Evolutionary conservation across 805 yeast genomes (phyloP), one percentile per base, ranked within the genome.

Genomic region (Dipodascus geniculatus): DNA sequence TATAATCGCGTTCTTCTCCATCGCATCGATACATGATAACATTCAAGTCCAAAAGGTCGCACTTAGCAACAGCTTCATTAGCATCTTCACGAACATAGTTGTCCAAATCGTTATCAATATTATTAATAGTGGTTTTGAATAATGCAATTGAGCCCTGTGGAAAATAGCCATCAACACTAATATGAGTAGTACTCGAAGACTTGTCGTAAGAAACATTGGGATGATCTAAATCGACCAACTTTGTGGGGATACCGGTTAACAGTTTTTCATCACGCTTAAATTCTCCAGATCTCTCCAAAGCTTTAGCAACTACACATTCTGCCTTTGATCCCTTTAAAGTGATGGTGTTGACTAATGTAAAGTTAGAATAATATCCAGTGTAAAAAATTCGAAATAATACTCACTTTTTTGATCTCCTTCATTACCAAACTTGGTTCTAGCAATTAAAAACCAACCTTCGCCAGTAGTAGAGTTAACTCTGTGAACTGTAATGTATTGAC

Each of bases 141-240:
- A 93, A 83, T 0, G 95, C 87, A 60, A 93, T 87, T 1, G 96
- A 85, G 2, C 99, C 99, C 52, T 86, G 91, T 2, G 91, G 89
- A 69, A 91, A 90, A 50, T 73, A 57, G 0, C 72, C 77, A 22
- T 87, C 85, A 6, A 85, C 68, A 0, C 64, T 69, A 52, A 93
- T 80, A 2, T 73, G 71, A 2, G 90, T 71, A 38, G 76, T 75
- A 2, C 69, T 64, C 4, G 69, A 66, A 1, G 57, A 64, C 3
- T 71, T 74, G 55, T 78, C 72, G 51, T 63, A 71, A 2, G 71
- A 73, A 35, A 85, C 68, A 0, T 59, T 57, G 6, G 89, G 81
- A 1, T 74, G 68, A 1, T 73, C 70, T 2, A 90, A 65, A 23
- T 75, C 77, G 3, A 68, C 73, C 1, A 88, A 69, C 57, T 78